Evolutionary conservation across 2,329 filamentous ascomycete genomes (phyloP), one percentile per base, ranked within the genome.

Genomic region (Tricladium varicosporioides): DNA sequence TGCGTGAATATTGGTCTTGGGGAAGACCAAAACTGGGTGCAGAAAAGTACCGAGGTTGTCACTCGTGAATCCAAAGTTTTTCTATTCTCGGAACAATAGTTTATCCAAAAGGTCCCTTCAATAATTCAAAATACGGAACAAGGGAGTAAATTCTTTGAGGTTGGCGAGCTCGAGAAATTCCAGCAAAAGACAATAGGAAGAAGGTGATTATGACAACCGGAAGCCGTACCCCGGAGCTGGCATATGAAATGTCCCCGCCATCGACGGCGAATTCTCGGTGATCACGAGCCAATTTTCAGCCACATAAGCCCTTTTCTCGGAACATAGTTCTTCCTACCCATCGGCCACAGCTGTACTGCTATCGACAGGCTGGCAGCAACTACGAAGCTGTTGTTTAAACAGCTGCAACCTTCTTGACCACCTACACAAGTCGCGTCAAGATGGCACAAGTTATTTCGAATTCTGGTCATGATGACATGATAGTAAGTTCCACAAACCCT

Each of bases 401-500:
- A 46, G 33, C 31, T 32, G 51, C 52, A 22, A 51, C 53, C 46
- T 49, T 50, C 56, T 54, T 58, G 40, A 58, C 44, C 50, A 48
- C 22, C 51, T 52, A 49, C 40, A 27, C 53, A 54, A 46, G 9
- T 55, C 49, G 45, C 59, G 59, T 63, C 66, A 69, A 65, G 47
- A 71, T 88, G 86, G 82, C 88, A 58, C 89, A 92, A 79, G 85
- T 91, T 69, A 92, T 92, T 75, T 84, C 88, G 64, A 92, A 91
- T 75, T 89, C 88, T 61, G 88, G 89, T 71, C 94, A 99, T 80
- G 93, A 97, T 88, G 93, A 97, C 74, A 97, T 97, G 93, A 97
- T 99, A 83, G 93, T 97, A 92, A 58, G 64, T 59, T 11, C 31
- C 22, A 36, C 13, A 14, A 11, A 22, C 13, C 47, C 14, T 31